These are phyloP conservation scores for Starmera amethionina DNA, from an alignment of 805 yeast species.

Conservation along the genomic window DNA sequence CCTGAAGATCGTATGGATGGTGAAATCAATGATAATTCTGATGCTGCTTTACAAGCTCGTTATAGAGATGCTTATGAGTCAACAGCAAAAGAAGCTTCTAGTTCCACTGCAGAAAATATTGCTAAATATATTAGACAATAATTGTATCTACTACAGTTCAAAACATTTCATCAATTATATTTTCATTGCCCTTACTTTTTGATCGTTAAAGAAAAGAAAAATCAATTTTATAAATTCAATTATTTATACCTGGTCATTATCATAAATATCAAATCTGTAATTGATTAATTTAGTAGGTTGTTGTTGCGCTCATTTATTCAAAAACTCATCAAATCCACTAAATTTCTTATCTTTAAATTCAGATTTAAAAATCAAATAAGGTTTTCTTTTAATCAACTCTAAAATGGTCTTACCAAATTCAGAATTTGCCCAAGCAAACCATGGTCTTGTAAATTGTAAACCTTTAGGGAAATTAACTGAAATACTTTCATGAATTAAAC, in stretches of 20 bases:
- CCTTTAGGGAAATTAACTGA: slow-evolving; percentile 46
- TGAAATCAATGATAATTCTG: slow-evolving; percentile 38
- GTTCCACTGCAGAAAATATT: slow-evolving; percentile 62
- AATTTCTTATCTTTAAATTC: slow-evolving; percentile 16
- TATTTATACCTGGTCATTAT: too few species aligned
- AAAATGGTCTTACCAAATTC: slow-evolving; percentile 85
- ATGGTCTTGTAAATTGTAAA: slow-evolving; percentile 57
- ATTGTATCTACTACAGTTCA: background rate
- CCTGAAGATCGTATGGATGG: slow-evolving; percentile 50
- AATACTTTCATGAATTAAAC: slow-evolving; percentile 78
- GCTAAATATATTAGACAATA: slow-evolving; percentile 50
- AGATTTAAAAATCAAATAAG: slow-evolving; percentile 54
- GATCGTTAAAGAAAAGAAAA: too few species aligned
- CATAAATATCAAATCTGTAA: too few species aligned
- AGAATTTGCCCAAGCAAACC: slow-evolving; percentile 94
- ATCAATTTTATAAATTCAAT: too few species aligned
- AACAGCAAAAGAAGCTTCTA: slow-evolving; percentile 50
- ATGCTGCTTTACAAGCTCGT: slow-evolving; percentile 46
- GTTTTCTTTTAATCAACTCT: slow-evolving; percentile 63
- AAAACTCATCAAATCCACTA: background rate
- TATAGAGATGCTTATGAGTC: slow-evolving; percentile 66
- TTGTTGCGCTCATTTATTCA: too few species aligned
- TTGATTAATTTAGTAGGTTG: too few species aligned
- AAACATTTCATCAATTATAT: too few species aligned
- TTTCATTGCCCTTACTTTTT: too few species aligned